Percentiles rank a stretch among this genome's conserved stretches.
Evolutionary conservation across 208 protist species (phyloP).

Genomic region (Leishmania aethiopica): DNA sequence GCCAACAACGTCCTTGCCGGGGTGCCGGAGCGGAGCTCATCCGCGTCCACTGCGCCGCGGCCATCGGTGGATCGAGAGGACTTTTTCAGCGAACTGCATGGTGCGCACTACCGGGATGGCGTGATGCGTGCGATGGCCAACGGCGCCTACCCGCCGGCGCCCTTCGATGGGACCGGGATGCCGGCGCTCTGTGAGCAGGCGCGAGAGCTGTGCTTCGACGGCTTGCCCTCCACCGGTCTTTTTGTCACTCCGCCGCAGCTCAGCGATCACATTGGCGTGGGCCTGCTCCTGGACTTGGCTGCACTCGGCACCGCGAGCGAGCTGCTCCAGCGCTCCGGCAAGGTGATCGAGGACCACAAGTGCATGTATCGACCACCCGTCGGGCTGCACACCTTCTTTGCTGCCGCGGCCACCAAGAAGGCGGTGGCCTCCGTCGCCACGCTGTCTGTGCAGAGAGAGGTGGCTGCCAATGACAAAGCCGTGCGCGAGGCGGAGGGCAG

Average conservation of each 20-base stretch:
- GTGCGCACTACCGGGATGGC: conserved; percentile 33
- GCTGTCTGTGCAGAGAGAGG: not conserved
- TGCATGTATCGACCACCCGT: conserved; percentile 74
- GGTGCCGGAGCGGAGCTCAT: not conserved
- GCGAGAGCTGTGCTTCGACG: conserved; percentile 49
- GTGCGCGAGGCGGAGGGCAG: not conserved
- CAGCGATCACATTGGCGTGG: conserved; percentile 90
- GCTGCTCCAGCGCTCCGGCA: conserved; percentile 35
- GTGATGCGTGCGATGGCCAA: conserved; percentile 58
- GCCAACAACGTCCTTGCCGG: conserved; percentile 60
- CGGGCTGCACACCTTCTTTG: conserved; percentile 65
- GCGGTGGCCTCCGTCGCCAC: not conserved
- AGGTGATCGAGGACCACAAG: conserved; percentile 54
- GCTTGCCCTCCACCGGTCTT: conserved; percentile 77
- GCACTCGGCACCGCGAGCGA: conserved; percentile 6
- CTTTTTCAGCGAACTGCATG: conserved; percentile 74
- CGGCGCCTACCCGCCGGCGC: conserved; percentile 66
- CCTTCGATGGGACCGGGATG: conserved; percentile 76
- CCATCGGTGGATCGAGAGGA: conserved; percentile 9
- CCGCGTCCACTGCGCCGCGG: not conserved
- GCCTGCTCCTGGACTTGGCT: conserved; percentile 42
- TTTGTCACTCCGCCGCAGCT: conserved; percentile 90
- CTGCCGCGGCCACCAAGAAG: conserved; percentile 30
- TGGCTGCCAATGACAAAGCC: not conserved
- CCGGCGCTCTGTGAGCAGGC: conserved; percentile 46